These are phyloP conservation scores for Aspergillus aculeatinus DNA, from an alignment of 2,329 filamentous ascomycete species.

Conservation along the genomic window DNA sequence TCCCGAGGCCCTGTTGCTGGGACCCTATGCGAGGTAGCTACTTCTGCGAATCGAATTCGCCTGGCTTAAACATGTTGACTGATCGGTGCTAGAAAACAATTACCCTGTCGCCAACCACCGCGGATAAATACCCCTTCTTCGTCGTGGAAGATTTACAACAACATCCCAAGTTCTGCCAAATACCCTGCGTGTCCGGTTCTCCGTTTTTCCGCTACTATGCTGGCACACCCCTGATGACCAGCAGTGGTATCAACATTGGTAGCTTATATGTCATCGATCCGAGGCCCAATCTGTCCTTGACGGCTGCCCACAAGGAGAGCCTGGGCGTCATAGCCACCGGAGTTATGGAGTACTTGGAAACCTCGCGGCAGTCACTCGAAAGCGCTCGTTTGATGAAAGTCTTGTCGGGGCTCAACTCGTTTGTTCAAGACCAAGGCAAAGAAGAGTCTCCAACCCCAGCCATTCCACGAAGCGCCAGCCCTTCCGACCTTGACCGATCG, in stretches of 20 bases:
- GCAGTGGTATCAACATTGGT: slow-evolving; percentile 33
- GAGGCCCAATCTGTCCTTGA: slow-evolving; percentile 15
- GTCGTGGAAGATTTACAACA: slow-evolving; percentile 33
- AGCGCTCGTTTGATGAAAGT: slow-evolving; percentile 12
- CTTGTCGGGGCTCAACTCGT: slow-evolving; percentile 16
- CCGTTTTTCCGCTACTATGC: slow-evolving; percentile 33
- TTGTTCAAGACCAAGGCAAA: slow-evolving; percentile 11
- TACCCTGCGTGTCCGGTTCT: slow-evolving; percentile 28
- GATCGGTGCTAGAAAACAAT: background rate
- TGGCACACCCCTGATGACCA: slow-evolving; percentile 31
- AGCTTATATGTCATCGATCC: slow-evolving; percentile 31
- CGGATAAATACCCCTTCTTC: slow-evolving; percentile 22
- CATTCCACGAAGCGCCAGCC: slow-evolving; percentile 3
- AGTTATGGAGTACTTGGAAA: slow-evolving; percentile 31
- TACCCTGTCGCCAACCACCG: slow-evolving; percentile 8
- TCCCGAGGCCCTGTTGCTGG: slow-evolving; percentile 34
- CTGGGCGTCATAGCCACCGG: slow-evolving; percentile 25
- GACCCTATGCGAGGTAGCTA: slow-evolving; percentile 25
- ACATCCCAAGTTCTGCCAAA: slow-evolving; percentile 31
- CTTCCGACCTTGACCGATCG: background rate
- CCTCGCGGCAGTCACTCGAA: slow-evolving; percentile 16
- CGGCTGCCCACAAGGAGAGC: slow-evolving; percentile 17
- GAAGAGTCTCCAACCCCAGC: background rate
- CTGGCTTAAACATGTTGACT: background rate
- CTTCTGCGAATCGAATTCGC: background rate